phyloP scores from a whole-genome alignment of 164 flowering plant species.

The Cinnamomum micranthum region DNA sequence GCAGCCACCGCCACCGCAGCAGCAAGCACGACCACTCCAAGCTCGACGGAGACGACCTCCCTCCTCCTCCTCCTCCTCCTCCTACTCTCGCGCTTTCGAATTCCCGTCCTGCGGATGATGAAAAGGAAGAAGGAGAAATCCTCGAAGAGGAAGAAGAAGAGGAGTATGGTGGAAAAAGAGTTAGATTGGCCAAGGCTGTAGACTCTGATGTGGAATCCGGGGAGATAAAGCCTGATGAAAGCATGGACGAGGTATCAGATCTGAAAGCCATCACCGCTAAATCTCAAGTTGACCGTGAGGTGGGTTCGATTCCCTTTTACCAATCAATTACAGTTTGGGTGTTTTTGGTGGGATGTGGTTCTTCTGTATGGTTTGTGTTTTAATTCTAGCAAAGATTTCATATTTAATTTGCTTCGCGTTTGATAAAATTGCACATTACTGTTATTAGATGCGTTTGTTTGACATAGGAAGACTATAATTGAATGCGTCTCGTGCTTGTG shows the following conservation, averaged over 20 bases:
- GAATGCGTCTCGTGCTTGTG: too few relatives aligned
- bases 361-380: too few relatives aligned
- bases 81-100: conserved; percentile 2
- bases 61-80: not conserved
- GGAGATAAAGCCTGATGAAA: conserved; percentile 30
- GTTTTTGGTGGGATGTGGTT: too few relatives aligned
- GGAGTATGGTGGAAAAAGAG: conserved; percentile 5
- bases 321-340: not conserved
- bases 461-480: too few relatives aligned
- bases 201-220: conserved; percentile 51
- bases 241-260: not conserved
- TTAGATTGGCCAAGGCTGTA: conserved; percentile 11
- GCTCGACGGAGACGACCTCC: conserved; percentile 18
- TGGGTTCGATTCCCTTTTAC: conserved; percentile 21
- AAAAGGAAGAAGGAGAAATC: conserved; percentile 96
- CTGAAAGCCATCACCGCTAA: not conserved
- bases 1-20: conserved; percentile 44
- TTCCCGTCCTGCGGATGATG: conserved; percentile 32
- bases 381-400: too few relatives aligned
- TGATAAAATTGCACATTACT: too few relatives aligned
- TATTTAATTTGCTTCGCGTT: too few relatives aligned
- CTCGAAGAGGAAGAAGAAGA: conserved; percentile 59
- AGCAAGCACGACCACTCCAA: conserved; percentile 37
- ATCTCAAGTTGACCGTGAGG: conserved; percentile 28
- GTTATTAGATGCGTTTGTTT: too few relatives aligned